Conservation (phyloP, 106 monocot genomes). For the Posidonia australis region DNA sequence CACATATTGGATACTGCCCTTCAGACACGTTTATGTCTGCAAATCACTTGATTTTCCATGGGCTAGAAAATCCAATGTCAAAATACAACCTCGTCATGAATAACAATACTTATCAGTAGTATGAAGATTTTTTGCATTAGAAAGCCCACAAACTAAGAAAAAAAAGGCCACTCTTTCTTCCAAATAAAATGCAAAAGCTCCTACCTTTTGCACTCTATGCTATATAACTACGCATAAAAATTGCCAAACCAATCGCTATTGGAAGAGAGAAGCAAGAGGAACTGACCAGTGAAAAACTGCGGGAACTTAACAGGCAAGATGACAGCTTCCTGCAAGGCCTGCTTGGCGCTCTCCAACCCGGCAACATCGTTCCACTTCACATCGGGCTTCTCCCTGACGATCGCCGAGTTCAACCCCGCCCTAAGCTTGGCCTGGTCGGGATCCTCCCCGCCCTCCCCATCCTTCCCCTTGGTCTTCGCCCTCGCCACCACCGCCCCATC, state of each 20-base stretch:
- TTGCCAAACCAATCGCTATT: not conserved
- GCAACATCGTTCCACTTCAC: conserved; percentile 81
- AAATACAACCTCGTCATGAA: too few relatives aligned
- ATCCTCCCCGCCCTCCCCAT: conserved; percentile 45
- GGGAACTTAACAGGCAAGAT: conserved; percentile 76
- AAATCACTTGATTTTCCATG: too few relatives aligned
- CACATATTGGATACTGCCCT: too few relatives aligned
- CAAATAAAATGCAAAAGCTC: too few relatives aligned
- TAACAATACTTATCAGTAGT: too few relatives aligned
- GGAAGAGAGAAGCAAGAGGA: not conserved
- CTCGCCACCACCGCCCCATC: conserved; percentile 55
- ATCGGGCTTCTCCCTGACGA: conserved; percentile 69
- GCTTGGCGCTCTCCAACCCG: conserved; percentile 73
- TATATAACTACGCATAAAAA: not conserved
- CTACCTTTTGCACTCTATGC: not conserved
- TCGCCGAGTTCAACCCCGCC: conserved; percentile 62
- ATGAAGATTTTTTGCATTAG: too few relatives aligned
- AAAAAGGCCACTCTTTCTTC: too few relatives aligned
- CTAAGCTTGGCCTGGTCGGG: conserved; percentile 60
- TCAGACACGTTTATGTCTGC: too few relatives aligned
- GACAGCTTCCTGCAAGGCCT: conserved; percentile 74
- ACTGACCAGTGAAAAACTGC: conserved; percentile 66
- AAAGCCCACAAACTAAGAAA: too few relatives aligned
- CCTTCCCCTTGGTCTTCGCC: conserved; percentile 59
- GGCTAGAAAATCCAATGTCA: too few relatives aligned